A percentile compares a stretch with the other conserved stretches of the same genome.
Evolutionary conservation across 1,284 basidiomycete genomes (phyloP).

Genomic region (Takashimella koratensis): DNA sequence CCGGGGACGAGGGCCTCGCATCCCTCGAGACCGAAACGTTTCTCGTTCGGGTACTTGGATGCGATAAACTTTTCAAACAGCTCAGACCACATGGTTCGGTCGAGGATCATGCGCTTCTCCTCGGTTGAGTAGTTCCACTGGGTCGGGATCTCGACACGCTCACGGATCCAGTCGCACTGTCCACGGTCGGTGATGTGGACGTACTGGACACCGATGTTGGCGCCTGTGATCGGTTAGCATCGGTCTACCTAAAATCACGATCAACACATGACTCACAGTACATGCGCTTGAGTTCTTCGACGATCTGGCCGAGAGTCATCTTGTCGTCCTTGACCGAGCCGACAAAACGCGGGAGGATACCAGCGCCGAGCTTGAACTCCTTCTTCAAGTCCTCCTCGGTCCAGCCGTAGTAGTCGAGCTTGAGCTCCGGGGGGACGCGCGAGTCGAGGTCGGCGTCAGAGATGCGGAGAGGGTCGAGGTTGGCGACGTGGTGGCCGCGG

Average conservation of each 20-base stretch:
- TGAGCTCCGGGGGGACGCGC: conserved; percentile 76
- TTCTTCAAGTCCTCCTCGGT: conserved; percentile 89
- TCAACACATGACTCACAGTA: conserved; percentile 68
- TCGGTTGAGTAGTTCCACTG: conserved; percentile 99
- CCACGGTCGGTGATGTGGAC: conserved; percentile 98
- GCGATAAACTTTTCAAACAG: conserved; percentile 98
- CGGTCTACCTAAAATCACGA: neutral
- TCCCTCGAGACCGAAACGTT: conserved; percentile 98
- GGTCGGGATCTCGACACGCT: conserved; percentile 90
- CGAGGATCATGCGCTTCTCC: conserved; percentile 98
- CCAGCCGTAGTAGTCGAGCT: conserved; percentile 91
- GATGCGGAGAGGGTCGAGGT: conserved; percentile 93
- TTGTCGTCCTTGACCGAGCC: conserved; percentile 59
- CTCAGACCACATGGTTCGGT: conserved; percentile 99
- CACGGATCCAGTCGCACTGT: conserved; percentile 98
- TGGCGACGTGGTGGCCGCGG: conserved; percentile 92
- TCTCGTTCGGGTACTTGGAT: conserved; percentile 98
- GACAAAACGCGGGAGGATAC: conserved; percentile 92
- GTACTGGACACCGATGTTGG: conserved; percentile 93
- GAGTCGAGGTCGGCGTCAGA: conserved; percentile 79
- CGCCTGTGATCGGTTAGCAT: conserved; percentile 55
- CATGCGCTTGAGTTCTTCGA: conserved; percentile 85
- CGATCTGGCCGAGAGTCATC: conserved; percentile 88
- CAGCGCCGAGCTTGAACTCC: conserved; percentile 89
- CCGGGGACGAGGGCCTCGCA: conserved; percentile 97